Evolutionary conservation across 2,329 filamentous ascomycete genomes (phyloP).

Genomic region (Fusarium sp.): DNA sequence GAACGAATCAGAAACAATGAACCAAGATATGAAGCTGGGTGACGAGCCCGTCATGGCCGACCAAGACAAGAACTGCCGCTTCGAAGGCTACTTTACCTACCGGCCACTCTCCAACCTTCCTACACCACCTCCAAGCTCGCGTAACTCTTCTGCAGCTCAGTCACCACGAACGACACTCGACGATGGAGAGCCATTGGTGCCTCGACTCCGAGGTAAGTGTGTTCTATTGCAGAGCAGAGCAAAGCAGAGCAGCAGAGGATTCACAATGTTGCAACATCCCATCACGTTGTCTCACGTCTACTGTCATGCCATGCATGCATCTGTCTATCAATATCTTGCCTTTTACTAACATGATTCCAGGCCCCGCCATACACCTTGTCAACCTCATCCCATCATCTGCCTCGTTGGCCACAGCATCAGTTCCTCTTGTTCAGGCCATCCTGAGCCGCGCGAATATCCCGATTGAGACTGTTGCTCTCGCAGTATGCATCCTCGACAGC

Average conservation of each 20-base stretch:
- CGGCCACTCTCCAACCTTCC: constrained; percentile 76
- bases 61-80: constrained; percentile 37
- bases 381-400: constrained; percentile 75
- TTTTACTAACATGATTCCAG: constrained; percentile 55
- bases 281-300: constrained; percentile 26
- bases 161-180: constrained; percentile 59
- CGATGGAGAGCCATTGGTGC: constrained; percentile 60
- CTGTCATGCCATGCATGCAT: constrained; percentile 18
- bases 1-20: constrained; percentile 36
- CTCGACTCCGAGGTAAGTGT: constrained; percentile 55
- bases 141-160: constrained; percentile 58
- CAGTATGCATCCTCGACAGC: constrained; percentile 75
- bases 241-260: constrained; percentile 6
- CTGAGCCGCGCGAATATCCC: constrained; percentile 69
- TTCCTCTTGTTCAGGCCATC: constrained; percentile 71
- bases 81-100: constrained; percentile 72
- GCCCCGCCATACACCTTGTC: constrained; percentile 74
- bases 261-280: neutral
- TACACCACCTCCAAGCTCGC: constrained; percentile 72
- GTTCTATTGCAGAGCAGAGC: neutral
- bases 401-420: constrained; percentile 70
- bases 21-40: constrained; percentile 42
- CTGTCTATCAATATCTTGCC: constrained; percentile 5
- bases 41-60: constrained; percentile 26
- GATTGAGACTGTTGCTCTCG: constrained; percentile 72